These are phyloP conservation scores for Trypanosoma brucei DNA, from an alignment of 208 protist genomes.

Conservation along the genomic window DNA sequence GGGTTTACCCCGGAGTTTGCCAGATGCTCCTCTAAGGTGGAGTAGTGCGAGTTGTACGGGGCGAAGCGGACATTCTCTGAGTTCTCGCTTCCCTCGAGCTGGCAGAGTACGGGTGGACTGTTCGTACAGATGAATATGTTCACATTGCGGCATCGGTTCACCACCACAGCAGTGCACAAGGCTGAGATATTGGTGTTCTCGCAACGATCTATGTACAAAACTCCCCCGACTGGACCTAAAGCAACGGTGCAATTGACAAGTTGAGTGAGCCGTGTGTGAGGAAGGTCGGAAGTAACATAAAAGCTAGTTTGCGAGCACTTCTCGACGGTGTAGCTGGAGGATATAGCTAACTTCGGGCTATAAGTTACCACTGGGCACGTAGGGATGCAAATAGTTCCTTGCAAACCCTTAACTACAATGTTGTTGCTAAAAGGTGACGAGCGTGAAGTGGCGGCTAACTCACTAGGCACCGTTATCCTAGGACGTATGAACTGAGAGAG, in stretches of 20 bases:
- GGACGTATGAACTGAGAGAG: conserved; percentile 87
- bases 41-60: conserved; percentile 89
- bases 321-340: conserved; percentile 66
- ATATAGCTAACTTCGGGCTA: conserved; percentile 32
- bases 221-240: conserved; percentile 75
- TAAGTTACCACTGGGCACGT: conserved; percentile 39
- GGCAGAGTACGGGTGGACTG: conserved; percentile 73
- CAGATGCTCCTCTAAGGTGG: conserved; percentile 81
- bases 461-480: conserved; percentile 61
- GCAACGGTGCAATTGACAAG: conserved; percentile 86
- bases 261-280: conserved; percentile 70
- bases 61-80: conserved; percentile 69
- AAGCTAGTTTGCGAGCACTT: conserved; percentile 68
- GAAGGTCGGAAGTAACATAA: conserved; percentile 76
- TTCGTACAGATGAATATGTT: conserved; percentile 84
- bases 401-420: conserved; percentile 40
- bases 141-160: conserved; percentile 71
- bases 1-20: conserved; percentile 77
- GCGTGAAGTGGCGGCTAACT: conserved; percentile 30
- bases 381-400: conserved; percentile 56
- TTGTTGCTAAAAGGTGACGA: conserved; percentile 57
- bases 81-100: conserved; percentile 3
- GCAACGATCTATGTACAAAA: conserved; percentile 79
- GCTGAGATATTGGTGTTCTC: conserved; percentile 81
- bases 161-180: conserved; percentile 69